Evolutionary conservation across 257 asterid species (phyloP).

Genomic region (Petrea volubilis): DNA sequence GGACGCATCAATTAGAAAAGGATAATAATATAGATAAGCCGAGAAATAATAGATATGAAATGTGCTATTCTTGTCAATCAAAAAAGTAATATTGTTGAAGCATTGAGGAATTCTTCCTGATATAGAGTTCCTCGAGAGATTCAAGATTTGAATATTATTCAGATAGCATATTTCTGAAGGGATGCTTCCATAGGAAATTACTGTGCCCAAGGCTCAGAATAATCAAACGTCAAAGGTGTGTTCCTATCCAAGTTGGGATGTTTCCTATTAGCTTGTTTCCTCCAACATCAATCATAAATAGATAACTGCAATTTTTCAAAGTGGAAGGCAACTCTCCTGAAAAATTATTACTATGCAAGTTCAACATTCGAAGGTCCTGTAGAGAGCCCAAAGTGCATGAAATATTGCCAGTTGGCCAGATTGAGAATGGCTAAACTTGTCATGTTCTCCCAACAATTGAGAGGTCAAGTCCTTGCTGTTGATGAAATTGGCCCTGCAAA

Average conservation of each 20-base stretch:
- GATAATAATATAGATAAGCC: not conserved
- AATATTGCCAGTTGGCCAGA: slow-evolving; percentile 28
- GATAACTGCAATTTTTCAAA: slow-evolving; percentile 18
- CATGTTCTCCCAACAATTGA: slow-evolving; percentile 27
- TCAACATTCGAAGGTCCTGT: not conserved
- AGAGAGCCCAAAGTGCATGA: slow-evolving; percentile 21
- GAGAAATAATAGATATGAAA: not conserved
- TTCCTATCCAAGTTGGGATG: slow-evolving; percentile 35
- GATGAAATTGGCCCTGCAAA: slow-evolving; percentile 33
- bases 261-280: slow-evolving; percentile 32
- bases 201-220: slow-evolving; percentile 29
- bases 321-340: slow-evolving; percentile 32
- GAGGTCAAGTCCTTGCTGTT: not conserved
- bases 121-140: slow-evolving; percentile 37
- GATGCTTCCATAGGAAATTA: slow-evolving; percentile 27
- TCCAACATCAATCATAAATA: slow-evolving; percentile 38
- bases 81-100: slow-evolving; percentile 24
- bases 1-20: not conserved
- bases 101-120: slow-evolving; percentile 40
- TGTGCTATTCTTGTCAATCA: not conserved
- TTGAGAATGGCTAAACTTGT: not conserved
- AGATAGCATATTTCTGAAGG: slow-evolving; percentile 38
- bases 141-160: slow-evolving; percentile 33
- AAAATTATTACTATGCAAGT: slow-evolving; percentile 30
- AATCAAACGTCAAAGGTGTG: not conserved